These are phyloP conservation scores for Pelargonium fulgidum DNA, from an alignment of 441 rosid species.

Conservation along the genomic window DNA sequence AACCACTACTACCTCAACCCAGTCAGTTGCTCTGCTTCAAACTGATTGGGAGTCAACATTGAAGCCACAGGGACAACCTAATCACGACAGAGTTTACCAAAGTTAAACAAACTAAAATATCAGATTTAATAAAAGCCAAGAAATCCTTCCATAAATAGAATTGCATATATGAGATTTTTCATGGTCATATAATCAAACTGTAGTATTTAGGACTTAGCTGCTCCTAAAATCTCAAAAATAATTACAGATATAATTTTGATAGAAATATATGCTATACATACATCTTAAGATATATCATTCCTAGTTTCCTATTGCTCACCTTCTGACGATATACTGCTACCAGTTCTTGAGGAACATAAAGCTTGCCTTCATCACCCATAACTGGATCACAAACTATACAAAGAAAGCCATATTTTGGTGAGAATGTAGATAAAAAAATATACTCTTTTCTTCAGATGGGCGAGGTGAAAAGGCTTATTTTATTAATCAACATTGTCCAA, in stretches of 20 bases:
- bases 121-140: conserved; percentile 15
- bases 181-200: neutral
- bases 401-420: conserved; percentile 16
- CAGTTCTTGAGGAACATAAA: conserved; percentile 81
- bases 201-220: neutral
- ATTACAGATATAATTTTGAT: neutral
- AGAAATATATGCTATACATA: neutral
- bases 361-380: conserved; percentile 98
- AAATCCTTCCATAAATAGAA: conserved; percentile 4
- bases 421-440: conserved; percentile 12
- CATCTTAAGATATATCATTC: neutral
- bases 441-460: conserved; percentile 7
- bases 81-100: conserved; percentile 16
- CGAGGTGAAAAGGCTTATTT: neutral
- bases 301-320: conserved; percentile 34
- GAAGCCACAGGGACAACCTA: conserved; percentile 99
- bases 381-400: conserved; percentile 95
- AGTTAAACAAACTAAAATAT: conserved; percentile 14
- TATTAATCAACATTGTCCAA: neutral
- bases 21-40: conserved; percentile 90
- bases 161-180: neutral
- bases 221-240: neutral
- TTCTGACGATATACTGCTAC: conserved; percentile 82
- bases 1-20: conserved; percentile 58
- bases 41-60: conserved; percentile 99